phyloP scores from a whole-genome alignment of 768 basidiomycete species.

The Serendipita vermifera region DNA sequence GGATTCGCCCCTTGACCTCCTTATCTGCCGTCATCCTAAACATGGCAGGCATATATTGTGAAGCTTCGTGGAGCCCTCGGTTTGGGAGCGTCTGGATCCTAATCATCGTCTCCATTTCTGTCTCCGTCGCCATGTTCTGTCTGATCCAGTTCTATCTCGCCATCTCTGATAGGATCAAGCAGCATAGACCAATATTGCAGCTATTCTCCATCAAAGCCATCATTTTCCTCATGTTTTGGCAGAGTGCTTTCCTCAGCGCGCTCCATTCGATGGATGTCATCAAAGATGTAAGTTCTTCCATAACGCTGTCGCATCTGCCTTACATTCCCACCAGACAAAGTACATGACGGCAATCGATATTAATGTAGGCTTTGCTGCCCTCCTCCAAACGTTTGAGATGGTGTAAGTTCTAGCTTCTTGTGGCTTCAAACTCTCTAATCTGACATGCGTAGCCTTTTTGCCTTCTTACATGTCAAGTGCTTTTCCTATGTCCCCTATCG shows the following conservation, averaged over 20 bases:
- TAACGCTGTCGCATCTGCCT: background rate
- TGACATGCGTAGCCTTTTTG: constrained; percentile 38
- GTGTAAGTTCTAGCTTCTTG: constrained; percentile 31
- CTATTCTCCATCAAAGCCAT: constrained; percentile 62
- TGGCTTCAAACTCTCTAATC: constrained; percentile 13
- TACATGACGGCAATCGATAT: constrained; percentile 67
- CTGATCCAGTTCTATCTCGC: constrained; percentile 56
- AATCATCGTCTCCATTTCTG: constrained; percentile 50
- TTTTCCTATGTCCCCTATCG: constrained; percentile 58
- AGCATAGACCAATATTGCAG: constrained; percentile 50
- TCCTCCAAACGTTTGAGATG: constrained; percentile 66
- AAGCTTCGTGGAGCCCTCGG: constrained; percentile 50
- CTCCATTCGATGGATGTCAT: constrained; percentile 47
- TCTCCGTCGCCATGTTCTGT: constrained; percentile 68
- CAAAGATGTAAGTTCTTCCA: constrained; percentile 37
- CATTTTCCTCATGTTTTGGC: constrained; percentile 70
- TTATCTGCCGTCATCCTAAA: constrained; percentile 45
- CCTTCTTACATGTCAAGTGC: constrained; percentile 55
- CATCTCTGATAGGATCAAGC: constrained; percentile 40
- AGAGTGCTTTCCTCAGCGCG: constrained; percentile 45
- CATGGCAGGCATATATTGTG: constrained; percentile 57
- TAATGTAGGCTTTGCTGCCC: constrained; percentile 53
- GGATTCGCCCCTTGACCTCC: constrained; percentile 41
- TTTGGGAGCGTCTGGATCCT: constrained; percentile 61
- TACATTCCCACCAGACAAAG: constrained; percentile 30